phyloP scores from a whole-genome alignment of 805 yeast species.

The Yamadazyma paraphyllophila region DNA sequence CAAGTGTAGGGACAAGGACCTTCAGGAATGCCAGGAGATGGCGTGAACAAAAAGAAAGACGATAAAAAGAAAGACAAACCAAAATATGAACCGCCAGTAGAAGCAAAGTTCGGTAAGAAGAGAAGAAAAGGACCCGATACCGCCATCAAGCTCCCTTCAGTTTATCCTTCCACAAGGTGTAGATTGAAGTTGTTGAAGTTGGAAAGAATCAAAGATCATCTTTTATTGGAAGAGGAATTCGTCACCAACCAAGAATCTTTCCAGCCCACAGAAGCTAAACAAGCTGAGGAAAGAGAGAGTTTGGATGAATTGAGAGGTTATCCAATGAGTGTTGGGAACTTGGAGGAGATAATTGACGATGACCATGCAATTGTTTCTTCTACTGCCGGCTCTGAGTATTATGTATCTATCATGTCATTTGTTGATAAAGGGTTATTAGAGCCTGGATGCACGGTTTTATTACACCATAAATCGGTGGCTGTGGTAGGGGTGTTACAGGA shows the following conservation, averaged over 20 bases:
- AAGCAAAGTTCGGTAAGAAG: conserved; percentile 88
- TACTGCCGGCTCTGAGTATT: conserved; percentile 95
- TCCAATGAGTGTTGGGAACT: conserved; percentile 93
- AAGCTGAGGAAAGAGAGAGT: conserved; percentile 92
- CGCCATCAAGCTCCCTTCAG: conserved; percentile 78
- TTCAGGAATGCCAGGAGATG: conserved; percentile 53
- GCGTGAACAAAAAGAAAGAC: conserved; percentile 48
- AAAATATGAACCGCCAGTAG: conserved; percentile 98
- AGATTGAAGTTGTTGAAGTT: conserved; percentile 84
- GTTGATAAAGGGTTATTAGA: conserved; percentile 94
- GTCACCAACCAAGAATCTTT: conserved; percentile 91
- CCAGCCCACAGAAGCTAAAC: conserved; percentile 95
- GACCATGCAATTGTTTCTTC: conserved; percentile 98
- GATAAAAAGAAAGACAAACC: conserved; percentile 80
- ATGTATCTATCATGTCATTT: conserved; percentile 91
- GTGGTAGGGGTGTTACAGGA: conserved; percentile 98
- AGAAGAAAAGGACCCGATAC: conserved; percentile 92
- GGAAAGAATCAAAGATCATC: conserved; percentile 95
- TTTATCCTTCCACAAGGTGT: conserved; percentile 91
- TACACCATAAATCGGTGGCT: conserved; percentile 94
- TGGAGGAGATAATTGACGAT: conserved; percentile 96
- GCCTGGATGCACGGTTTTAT: conserved; percentile 93
- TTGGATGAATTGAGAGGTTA: conserved; percentile 94
- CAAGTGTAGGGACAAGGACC: conserved; percentile 50
- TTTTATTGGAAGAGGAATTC: conserved; percentile 91